Evolutionary conservation across 2,329 filamentous ascomycete genomes (phyloP), one percentile per base, ranked within the genome.

Genomic region (Chaetomiaceae sp.): DNA sequence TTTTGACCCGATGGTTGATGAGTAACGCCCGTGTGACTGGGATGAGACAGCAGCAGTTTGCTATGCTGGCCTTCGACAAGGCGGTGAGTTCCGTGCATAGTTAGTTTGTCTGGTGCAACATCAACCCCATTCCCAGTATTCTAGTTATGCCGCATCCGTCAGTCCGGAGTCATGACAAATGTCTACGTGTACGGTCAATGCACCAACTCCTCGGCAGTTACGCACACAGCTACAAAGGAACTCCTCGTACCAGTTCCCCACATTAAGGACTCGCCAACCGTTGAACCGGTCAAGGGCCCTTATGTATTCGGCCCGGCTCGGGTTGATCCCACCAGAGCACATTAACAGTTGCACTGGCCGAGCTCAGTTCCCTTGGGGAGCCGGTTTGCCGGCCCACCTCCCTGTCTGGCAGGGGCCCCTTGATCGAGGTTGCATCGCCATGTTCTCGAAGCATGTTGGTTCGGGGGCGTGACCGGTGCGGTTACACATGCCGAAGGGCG

Each of bases 281-380:
- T 9, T 2, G 10, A 13, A 20, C n/a, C 25, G 16, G 9, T 18
- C 27, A 14, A 29, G 14, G 27, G 25, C 11, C 18, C 41, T 21
- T 1, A 38, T n/a, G 33, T 49, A 54, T 54, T 54, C 51, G 51
- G 51, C 27, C 51, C 51, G 51, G 51, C 32, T 54, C 33, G 29
- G 51, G 23, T 32, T 41, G 41, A 34, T 30, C 3, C 8, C 25
- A 27, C n/a, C 27, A 9, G 30, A 16, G 23, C 33, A 13, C 32
- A 14, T 13, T 30, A 37, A 29, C 32, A 37, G 32, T 37, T 30
- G 37, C 34, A 41, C n/a, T 11, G n/a, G 10, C 30, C 38, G 30
- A 36, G 18, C 38, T 21, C 20, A 13, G 37, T 23, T 23, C 37
- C 21, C 37, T 23, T 21, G 25, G 20, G 37, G 37, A 40, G 37